These are phyloP conservation scores for Acacia acuminata DNA, from an alignment of 306 rosid species.

Conservation along the genomic window DNA sequence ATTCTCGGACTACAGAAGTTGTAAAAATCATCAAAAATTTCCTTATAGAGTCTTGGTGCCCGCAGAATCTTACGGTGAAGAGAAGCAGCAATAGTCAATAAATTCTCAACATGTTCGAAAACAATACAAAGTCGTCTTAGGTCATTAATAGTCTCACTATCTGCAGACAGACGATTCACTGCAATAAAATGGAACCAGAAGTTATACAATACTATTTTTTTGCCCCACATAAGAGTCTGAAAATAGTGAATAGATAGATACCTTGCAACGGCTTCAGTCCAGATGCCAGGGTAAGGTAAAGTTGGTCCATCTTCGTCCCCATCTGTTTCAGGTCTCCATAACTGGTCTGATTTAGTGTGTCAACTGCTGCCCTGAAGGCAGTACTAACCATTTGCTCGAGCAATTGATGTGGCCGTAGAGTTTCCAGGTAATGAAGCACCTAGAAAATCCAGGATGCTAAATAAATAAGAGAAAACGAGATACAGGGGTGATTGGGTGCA, in stretches of 20 bases:
- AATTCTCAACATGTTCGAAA: slow-evolving; percentile 83
- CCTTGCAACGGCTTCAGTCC: slow-evolving; percentile 78
- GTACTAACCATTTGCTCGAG: slow-evolving; percentile 94
- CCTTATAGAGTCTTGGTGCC: slow-evolving; percentile 80
- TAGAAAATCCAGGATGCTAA: slow-evolving; percentile 37
- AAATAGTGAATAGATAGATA: slow-evolving; percentile 37
- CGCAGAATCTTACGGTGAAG: slow-evolving; percentile 78
- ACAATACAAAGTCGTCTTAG: slow-evolving; percentile 60
- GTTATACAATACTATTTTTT: slow-evolving; percentile 10
- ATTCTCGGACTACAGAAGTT: slow-evolving; percentile 64
- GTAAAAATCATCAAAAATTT: slow-evolving; percentile 70
- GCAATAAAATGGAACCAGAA: slow-evolving; percentile 41
- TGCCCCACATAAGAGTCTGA: slow-evolving; percentile 7
- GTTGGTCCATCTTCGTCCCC: slow-evolving; percentile 75
- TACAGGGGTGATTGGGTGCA: slow-evolving; percentile 1
- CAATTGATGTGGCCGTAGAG: slow-evolving; percentile 74
- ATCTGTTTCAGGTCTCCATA: slow-evolving; percentile 80
- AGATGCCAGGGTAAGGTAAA: slow-evolving; percentile 70
- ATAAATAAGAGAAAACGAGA: slow-evolving; percentile 27
- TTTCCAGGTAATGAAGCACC: slow-evolving; percentile 96
- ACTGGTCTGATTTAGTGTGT: slow-evolving; percentile 70
- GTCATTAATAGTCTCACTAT: slow-evolving; percentile 73
- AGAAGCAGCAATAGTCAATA: slow-evolving; percentile 76
- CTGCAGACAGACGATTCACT: slow-evolving; percentile 68
- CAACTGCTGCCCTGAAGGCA: slow-evolving; percentile 84